A percentile compares a stretch with the other conserved stretches of the same genome.
These are phyloP conservation scores for Leptographium flavum DNA, from an alignment of 2,329 filamentous ascomycete species.

Conservation along the genomic window DNA sequence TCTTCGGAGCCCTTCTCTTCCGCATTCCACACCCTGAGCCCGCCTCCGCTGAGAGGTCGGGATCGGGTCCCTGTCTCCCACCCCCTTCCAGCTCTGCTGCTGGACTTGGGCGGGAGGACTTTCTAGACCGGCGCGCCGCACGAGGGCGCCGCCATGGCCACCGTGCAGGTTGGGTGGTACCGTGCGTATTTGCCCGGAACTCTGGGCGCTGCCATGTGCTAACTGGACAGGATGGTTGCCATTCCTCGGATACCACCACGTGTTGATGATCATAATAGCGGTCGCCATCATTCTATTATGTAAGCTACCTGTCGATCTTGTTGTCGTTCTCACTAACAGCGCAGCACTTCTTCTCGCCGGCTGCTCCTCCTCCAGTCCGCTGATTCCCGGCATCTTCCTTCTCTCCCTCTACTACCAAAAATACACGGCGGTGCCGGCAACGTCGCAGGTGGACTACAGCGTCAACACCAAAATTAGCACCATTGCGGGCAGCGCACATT, in stretches of 20 bases:
- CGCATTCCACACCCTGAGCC: neutral
- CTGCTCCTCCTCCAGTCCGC: constrained; percentile 88
- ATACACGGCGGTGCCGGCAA: constrained; percentile 69
- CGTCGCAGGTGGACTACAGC: constrained; percentile 81
- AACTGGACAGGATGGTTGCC: constrained; percentile 43
- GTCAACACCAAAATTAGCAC: constrained; percentile 75
- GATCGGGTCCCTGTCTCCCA: constrained; percentile 9
- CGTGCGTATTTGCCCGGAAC: constrained; percentile 28
- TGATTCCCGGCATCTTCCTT: constrained; percentile 93
- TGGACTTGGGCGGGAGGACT: neutral
- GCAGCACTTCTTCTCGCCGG: constrained; percentile 82
- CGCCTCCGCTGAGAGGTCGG: constrained; percentile 13
- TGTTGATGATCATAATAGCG: constrained; percentile 94
- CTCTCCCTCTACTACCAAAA: constrained; percentile 93
- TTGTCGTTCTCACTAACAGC: neutral
- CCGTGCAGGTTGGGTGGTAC: constrained; percentile 32
- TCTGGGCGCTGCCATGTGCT: neutral
- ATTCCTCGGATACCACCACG: constrained; percentile 64
- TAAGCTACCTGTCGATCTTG: constrained; percentile 33
- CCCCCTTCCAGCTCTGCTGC: neutral
- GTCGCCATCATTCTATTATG: constrained; percentile 88
- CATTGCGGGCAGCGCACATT: constrained; percentile 69
- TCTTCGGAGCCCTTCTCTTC: neutral
- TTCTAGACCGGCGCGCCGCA: neutral
- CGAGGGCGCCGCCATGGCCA: constrained; percentile 16